A percentile compares a stretch with the other conserved stretches of the same genome.
These are phyloP conservation scores for Fusarium sulawesiense DNA, from an alignment of 2,329 filamentous ascomycete species.

Conservation along the genomic window DNA sequence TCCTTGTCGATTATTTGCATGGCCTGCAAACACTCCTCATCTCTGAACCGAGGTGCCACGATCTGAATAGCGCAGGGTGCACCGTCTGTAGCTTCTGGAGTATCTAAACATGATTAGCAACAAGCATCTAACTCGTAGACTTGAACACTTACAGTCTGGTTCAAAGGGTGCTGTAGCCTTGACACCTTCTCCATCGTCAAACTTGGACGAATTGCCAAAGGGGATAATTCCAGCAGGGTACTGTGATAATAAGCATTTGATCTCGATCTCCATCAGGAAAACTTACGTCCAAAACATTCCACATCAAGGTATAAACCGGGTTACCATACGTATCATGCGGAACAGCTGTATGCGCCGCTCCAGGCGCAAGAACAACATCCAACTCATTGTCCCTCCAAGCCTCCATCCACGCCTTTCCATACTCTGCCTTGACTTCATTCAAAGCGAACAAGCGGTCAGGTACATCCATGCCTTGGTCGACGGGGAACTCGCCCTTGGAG, in stretches of 20 bases:
- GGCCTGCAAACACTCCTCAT: conserved; percentile 39
- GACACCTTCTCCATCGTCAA: conserved; percentile 15
- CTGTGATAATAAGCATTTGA: neutral
- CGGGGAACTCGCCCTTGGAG: conserved; percentile 19
- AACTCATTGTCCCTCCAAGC: conserved; percentile 28
- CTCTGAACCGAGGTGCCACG: conserved; percentile 32
- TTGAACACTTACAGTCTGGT: conserved; percentile 29
- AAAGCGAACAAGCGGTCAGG: conserved; percentile 6
- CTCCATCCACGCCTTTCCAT: conserved; percentile 28
- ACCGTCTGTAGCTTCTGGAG: conserved; percentile 29
- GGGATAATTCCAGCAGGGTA: conserved; percentile 43
- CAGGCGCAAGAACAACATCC: conserved; percentile 37
- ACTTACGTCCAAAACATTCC: conserved; percentile 41
- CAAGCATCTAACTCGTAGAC: no score
- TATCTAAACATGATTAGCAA: conserved; percentile 1
- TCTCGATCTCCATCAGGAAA: accelerated
- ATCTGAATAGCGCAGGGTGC: conserved; percentile 37
- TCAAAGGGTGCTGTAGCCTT: conserved; percentile 33
- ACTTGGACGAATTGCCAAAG: conserved; percentile 29
- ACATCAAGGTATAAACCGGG: conserved; percentile 41
- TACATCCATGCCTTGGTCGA: conserved; percentile 7
- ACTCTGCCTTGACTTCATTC: conserved; percentile 14
- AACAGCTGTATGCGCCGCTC: conserved; percentile 27
- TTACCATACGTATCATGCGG: conserved; percentile 41
- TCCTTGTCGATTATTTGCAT: conserved; percentile 36